Evolutionary conservation across 768 basidiomycete species (phyloP).

Genomic region (Tylopilus cervinicoccineus): DNA sequence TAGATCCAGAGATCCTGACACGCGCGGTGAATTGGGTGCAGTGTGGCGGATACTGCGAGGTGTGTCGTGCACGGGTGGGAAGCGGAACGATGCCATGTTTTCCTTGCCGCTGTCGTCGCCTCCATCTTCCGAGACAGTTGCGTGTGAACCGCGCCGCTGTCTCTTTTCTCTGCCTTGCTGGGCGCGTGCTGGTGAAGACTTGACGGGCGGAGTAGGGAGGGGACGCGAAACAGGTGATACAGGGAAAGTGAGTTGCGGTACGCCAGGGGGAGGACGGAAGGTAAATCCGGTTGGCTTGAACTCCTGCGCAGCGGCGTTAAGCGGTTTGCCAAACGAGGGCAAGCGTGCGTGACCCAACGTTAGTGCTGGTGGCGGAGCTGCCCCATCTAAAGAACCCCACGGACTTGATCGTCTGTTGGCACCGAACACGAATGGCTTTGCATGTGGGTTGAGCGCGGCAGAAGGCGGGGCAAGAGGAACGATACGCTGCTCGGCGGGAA

Average conservation of each 20-base stretch:
- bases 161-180: slow-evolving; percentile 80
- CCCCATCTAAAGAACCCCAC: slow-evolving; percentile 28
- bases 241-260: slow-evolving; percentile 50
- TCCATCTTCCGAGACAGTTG: slow-evolving; percentile 27
- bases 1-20: slow-evolving; percentile 24
- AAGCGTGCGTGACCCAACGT: slow-evolving; percentile 33
- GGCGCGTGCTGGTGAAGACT: slow-evolving; percentile 19
- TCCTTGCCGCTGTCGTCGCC: slow-evolving; percentile 51
- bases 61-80: slow-evolving; percentile 55
- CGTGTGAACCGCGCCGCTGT: slow-evolving; percentile 52
- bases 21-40: slow-evolving; percentile 38
- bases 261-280: slow-evolving; percentile 67
- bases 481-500: slow-evolving; percentile 27
- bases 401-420: slow-evolving; percentile 33
- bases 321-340: slow-evolving; percentile 58
- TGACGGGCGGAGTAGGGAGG: slow-evolving; percentile 36
- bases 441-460: slow-evolving; percentile 63
- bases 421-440: slow-evolving; percentile 84
- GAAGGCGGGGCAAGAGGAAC: slow-evolving; percentile 17
- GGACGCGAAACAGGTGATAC: slow-evolving; percentile 33
- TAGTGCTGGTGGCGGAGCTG: slow-evolving; percentile 37
- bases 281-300: slow-evolving; percentile 78
- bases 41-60: slow-evolving; percentile 47
- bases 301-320: slow-evolving; percentile 76
- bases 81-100: slow-evolving; percentile 72